Percentiles rank a stretch among this genome's conserved stretches.
Conservation (phyloP, 2,329 filamentous ascomycete species). For the Clonostachys rhizophaga region DNA sequence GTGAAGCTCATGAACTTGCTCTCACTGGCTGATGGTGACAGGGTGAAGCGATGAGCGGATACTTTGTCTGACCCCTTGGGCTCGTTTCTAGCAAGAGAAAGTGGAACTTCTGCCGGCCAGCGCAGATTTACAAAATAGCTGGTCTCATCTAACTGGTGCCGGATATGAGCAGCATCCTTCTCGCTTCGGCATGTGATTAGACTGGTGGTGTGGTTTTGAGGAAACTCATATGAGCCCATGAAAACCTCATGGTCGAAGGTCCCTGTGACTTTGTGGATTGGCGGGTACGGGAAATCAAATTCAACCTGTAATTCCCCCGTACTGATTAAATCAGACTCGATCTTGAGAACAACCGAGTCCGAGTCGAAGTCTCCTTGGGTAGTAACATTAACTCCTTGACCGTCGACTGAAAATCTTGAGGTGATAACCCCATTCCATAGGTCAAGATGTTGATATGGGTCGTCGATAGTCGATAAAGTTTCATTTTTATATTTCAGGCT, state of each 20-base stretch:
- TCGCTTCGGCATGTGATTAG: conserved; percentile 6
- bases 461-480: conserved; percentile 18
- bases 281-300: conserved; percentile 36
- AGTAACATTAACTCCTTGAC: conserved; percentile 20
- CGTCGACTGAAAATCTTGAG: conserved; percentile 25
- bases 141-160: conserved; percentile 25
- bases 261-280: conserved; percentile 23
- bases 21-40: conserved; percentile 8
- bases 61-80: conserved; percentile 10
- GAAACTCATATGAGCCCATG: conserved; percentile 31
- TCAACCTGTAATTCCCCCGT: conserved; percentile 25
- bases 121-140: conserved; percentile 31
- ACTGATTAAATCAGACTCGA: conserved; percentile 26
- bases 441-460: conserved; percentile 16
- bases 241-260: conserved; percentile 36
- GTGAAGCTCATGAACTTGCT: conserved; percentile 18
- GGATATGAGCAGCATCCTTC: conserved; percentile 19
- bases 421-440: conserved; percentile 12
- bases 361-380: conserved; percentile 30
- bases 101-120: conserved; percentile 14
- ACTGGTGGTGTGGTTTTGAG: conserved; percentile 28
- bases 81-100: conserved; percentile 11
- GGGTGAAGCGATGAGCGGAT: conserved; percentile 23
- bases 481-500: conserved; percentile 26
- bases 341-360: conserved; percentile 26